phyloP scores from a whole-genome alignment of 2,329 filamentous ascomycete species.

The Falciphora oryzae region DNA sequence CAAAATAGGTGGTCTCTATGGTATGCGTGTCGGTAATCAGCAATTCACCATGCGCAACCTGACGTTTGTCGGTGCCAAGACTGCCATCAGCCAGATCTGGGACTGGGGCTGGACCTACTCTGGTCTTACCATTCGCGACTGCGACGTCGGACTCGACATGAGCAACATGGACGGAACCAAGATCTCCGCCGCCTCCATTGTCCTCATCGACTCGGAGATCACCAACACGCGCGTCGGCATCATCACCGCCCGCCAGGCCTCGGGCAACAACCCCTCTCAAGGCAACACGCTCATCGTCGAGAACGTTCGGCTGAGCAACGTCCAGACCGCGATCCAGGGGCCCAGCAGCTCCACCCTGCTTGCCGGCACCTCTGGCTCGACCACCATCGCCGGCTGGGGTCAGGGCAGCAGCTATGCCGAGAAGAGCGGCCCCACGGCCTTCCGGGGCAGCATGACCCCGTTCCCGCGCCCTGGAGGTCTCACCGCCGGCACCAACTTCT shows the following conservation, averaged over 20 bases:
- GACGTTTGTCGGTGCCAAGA: slow-evolving; percentile 58
- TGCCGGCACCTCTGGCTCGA: slow-evolving; percentile 43
- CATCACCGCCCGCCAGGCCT: slow-evolving; percentile 47
- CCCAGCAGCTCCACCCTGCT: slow-evolving; percentile 46
- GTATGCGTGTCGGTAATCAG: slow-evolving; percentile 54
- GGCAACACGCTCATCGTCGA: slow-evolving; percentile 42
- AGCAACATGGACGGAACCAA: slow-evolving; percentile 35
- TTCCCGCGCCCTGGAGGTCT: slow-evolving; percentile 48
- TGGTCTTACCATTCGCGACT: slow-evolving; percentile 56
- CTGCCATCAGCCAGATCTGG: slow-evolving; percentile 67
- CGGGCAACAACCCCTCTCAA: slow-evolving; percentile 29
- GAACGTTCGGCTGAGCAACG: slow-evolving; percentile 39
- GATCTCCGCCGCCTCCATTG: slow-evolving; percentile 65
- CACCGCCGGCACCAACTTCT: slow-evolving; percentile 50
- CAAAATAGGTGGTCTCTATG: slow-evolving; percentile 48
- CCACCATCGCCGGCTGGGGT: slow-evolving; percentile 55
- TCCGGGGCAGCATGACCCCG: slow-evolving; percentile 42
- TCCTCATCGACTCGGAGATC: slow-evolving; percentile 69
- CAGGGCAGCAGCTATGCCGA: slow-evolving; percentile 60
- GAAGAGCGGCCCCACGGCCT: slow-evolving; percentile 29
- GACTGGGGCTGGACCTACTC: slow-evolving; percentile 74
- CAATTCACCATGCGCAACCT: slow-evolving; percentile 68
- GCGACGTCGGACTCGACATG: slow-evolving; percentile 62
- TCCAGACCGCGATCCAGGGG: slow-evolving; percentile 36
- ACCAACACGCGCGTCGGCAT: slow-evolving; percentile 68